Evolutionary conservation across 202 grass and related monocot genomes (phyloP).

Genomic region (Eragrostis tef): DNA sequence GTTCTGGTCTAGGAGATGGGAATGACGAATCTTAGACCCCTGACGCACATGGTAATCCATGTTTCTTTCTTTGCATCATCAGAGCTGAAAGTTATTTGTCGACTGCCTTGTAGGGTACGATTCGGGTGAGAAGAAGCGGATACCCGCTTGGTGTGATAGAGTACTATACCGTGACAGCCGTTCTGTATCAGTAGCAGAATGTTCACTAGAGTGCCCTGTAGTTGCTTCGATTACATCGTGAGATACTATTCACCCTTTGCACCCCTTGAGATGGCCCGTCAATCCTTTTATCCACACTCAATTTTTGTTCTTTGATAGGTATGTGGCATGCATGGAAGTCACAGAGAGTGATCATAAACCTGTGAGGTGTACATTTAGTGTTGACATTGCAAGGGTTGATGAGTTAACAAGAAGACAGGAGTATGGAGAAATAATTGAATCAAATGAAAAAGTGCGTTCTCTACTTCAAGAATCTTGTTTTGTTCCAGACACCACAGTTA

Average conservation of each 20-base stretch:
- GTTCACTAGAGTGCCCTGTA: conserved; percentile 86
- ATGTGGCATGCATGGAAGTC: conserved; percentile 94
- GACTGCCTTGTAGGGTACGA: conserved; percentile 79
- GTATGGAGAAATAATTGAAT: conserved; percentile 76
- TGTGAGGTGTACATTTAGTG: conserved; percentile 87
- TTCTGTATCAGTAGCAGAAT: conserved; percentile 79
- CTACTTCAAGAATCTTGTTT: conserved; percentile 66
- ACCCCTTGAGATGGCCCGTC: conserved; percentile 18
- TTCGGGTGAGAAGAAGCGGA: conserved; percentile 95
- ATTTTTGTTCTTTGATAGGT: conserved; percentile 59
- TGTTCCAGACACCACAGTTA: conserved; percentile 82
- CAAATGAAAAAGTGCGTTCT: conserved; percentile 61
- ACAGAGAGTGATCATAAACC: conserved; percentile 98
- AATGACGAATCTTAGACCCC: conserved; percentile 31
- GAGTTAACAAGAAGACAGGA: conserved; percentile 84
- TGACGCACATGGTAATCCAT: not conserved
- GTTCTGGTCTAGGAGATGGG: conserved; percentile 56
- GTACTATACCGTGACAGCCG: conserved; percentile 92
- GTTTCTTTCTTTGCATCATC: conserved; percentile 21
- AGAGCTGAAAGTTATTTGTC: conserved; percentile 32
- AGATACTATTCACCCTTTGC: conserved; percentile 51
- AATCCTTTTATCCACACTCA: conserved; percentile 38
- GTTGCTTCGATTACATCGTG: conserved; percentile 87
- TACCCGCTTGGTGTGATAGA: conserved; percentile 98
- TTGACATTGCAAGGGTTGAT: conserved; percentile 88